phyloP scores from a whole-genome alignment of 2,329 filamentous ascomycete species.

The Plenodomus tracheiphilus region DNA sequence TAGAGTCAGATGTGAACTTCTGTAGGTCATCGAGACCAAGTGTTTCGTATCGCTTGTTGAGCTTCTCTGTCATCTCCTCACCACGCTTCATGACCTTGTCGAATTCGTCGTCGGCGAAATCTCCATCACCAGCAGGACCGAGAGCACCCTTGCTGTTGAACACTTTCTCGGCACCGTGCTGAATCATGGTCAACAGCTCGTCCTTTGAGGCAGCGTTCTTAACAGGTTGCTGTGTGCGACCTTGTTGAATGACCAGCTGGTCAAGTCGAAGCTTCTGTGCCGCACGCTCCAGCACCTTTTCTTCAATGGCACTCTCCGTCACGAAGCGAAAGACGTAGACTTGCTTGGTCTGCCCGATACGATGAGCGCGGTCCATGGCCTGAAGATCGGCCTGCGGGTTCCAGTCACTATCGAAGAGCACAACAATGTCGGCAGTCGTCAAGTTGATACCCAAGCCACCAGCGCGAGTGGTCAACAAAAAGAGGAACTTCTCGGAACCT shows the following conservation, averaged over 20 bases:
- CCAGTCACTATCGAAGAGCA: slow-evolving; percentile 98
- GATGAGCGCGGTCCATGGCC: slow-evolving; percentile 97
- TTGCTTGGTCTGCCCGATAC: slow-evolving; percentile 98
- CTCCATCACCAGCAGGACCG: slow-evolving; percentile 61
- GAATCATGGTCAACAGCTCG: slow-evolving; percentile 95
- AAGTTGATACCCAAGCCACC: slow-evolving; percentile 97
- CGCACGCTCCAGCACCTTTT: slow-evolving; percentile 94
- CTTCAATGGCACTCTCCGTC: slow-evolving; percentile 96
- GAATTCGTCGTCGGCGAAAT: slow-evolving; percentile 85
- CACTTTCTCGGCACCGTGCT: slow-evolving; percentile 94
- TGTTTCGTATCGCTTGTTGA: slow-evolving; percentile 95
- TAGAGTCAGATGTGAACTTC: slow-evolving; percentile 95
- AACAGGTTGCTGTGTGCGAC: slow-evolving; percentile 84
- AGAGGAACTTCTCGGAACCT: slow-evolving; percentile 85
- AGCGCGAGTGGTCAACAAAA: slow-evolving; percentile 91
- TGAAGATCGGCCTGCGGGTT: slow-evolving; percentile 98
- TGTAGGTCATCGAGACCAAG: slow-evolving; percentile 95
- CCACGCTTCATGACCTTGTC: slow-evolving; percentile 85
- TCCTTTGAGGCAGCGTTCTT: slow-evolving; percentile 96
- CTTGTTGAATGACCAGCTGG: slow-evolving; percentile 97
- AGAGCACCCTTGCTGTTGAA: slow-evolving; percentile 75
- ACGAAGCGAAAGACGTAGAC: slow-evolving; percentile 96
- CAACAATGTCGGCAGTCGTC: slow-evolving; percentile 91
- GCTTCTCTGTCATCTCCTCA: slow-evolving; percentile 82
- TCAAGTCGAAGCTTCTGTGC: slow-evolving; percentile 96